Evolutionary conservation across 1,284 basidiomycete species (phyloP), one percentile per base, ranked within the genome.

Genomic region (Moniliophthora roreri): DNA sequence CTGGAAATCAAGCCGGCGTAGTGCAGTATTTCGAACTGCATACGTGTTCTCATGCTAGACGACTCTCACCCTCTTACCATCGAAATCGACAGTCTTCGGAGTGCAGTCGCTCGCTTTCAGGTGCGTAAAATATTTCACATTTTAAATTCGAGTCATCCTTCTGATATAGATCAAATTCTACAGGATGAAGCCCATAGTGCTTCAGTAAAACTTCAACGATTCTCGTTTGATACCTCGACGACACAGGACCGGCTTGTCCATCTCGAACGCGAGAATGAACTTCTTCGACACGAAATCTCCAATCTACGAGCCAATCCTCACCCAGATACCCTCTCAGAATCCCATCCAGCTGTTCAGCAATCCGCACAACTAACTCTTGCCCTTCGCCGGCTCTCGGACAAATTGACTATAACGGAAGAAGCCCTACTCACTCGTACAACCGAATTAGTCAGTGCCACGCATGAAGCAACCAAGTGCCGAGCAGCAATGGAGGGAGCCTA

Each of bases 181-280:
- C 59, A 89, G 87, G 81, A 85, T 68, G 87, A 89, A 69, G 80
- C 84, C 3, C 80, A 87, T 61, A 64, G 71, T 44, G 74, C 81
- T n/a, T 77, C 85, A 3, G 68, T 87, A 47, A 87, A 83, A 60
- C 74, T 89, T 3, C 86, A 88, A 58, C 73, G 77, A 39, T 79
- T 82, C 51, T 78, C 83, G 3, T 67, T 87, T 13, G 79, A 86
- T 10, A 66, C 77, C 3, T 70, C 79, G 2, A 70, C 73, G 26
- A 69, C 77, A 0, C 66, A 79, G 44, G 80, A 84, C 41, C 77
- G 77, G 32, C 65, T 75, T 2, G 57, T 62, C 7, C 63, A 66
- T 9, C 72, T 89, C 13, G 80, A 85, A 60, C 72, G 72, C 40
- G 82, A 88, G 65, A 87, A 87, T 62, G 68, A 71, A 16, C 65